These are phyloP conservation scores for Protea cynaroides DNA, from an alignment of 164 flowering plant species.

Conservation along the genomic window DNA sequence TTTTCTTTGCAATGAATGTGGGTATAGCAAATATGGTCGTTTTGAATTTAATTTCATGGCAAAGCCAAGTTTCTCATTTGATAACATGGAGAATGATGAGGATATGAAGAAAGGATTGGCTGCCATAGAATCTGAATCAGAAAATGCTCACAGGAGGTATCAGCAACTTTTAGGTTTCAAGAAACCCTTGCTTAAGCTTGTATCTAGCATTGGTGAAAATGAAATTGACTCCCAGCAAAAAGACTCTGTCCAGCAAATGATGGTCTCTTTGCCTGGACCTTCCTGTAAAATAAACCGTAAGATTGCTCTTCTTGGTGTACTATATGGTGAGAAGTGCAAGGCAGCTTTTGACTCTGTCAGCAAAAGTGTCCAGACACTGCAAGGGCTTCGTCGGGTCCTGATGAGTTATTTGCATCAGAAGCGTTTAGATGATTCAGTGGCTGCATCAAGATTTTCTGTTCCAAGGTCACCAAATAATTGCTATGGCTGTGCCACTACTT, in stretches of 20 bases:
- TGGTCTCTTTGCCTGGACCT: slow-evolving; percentile 97
- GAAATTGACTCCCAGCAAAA: slow-evolving; percentile 98
- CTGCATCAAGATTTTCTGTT: slow-evolving; percentile 59
- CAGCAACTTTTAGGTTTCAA: slow-evolving; percentile 98
- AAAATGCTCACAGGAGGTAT: slow-evolving; percentile 98
- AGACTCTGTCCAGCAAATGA: slow-evolving; percentile 99
- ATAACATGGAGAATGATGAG: slow-evolving; percentile 97
- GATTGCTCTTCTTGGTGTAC: slow-evolving; percentile 99
- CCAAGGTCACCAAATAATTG: slow-evolving; percentile 90
- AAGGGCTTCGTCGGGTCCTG: slow-evolving; percentile 91
- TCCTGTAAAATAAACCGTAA: slow-evolving; percentile 95
- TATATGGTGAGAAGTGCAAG: slow-evolving; percentile 99
- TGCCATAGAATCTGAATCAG: slow-evolving; percentile 97
- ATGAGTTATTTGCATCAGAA: slow-evolving; percentile 89
- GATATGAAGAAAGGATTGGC: slow-evolving; percentile 98
- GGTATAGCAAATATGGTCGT: slow-evolving; percentile 97
- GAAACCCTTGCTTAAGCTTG: slow-evolving; percentile 93
- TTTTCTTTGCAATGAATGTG: slow-evolving; percentile 98
- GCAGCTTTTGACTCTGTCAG: slow-evolving; percentile 99
- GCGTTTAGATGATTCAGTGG: slow-evolving; percentile 42
- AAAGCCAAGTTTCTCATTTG: slow-evolving; percentile 95
- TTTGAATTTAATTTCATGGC: slow-evolving; percentile 99
- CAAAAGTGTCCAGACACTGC: slow-evolving; percentile 99
- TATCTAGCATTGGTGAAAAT: slow-evolving; percentile 95
- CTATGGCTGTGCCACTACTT: slow-evolving; percentile 95